Evolutionary conservation across 257 asterid species (phyloP).

Genomic region (Knoxia roxburghii): DNA sequence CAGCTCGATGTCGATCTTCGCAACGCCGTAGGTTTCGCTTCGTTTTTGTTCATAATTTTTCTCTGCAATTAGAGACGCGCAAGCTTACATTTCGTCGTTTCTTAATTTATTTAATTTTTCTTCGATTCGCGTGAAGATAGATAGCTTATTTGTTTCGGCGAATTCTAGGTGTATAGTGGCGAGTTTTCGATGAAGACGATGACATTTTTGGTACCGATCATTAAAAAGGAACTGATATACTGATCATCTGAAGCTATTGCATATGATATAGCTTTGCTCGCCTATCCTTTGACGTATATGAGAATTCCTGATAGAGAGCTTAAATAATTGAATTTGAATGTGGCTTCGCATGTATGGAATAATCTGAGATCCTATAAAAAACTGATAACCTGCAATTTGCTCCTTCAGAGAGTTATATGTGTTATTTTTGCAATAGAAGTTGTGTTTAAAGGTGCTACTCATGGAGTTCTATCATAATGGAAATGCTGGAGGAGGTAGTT

Average conservation of each 20-base stretch:
- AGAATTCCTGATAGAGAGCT: background rate
- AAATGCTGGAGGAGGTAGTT: background rate
- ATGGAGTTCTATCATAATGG: background rate
- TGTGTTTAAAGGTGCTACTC: background rate
- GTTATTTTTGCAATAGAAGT: background rate
- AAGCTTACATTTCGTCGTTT: background rate
- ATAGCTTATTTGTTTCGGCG: background rate
- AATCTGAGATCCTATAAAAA: background rate
- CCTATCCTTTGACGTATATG: background rate
- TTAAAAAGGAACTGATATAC: background rate
- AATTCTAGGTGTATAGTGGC: background rate
- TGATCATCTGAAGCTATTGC: no score
- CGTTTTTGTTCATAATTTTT: background rate
- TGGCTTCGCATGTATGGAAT: background rate
- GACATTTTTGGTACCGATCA: background rate
- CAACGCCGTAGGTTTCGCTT: constrained; percentile 58
- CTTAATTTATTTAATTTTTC: background rate
- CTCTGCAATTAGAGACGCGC: constrained; percentile 2
- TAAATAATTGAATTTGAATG: background rate
- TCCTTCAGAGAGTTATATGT: background rate
- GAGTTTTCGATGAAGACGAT: background rate
- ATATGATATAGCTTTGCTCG: background rate
- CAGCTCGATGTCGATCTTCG: constrained; percentile 94
- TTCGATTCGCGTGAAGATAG: background rate
- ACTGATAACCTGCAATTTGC: background rate